phyloP scores from a whole-genome alignment of 345 rosid species.

The Euclidium syriacum region DNA sequence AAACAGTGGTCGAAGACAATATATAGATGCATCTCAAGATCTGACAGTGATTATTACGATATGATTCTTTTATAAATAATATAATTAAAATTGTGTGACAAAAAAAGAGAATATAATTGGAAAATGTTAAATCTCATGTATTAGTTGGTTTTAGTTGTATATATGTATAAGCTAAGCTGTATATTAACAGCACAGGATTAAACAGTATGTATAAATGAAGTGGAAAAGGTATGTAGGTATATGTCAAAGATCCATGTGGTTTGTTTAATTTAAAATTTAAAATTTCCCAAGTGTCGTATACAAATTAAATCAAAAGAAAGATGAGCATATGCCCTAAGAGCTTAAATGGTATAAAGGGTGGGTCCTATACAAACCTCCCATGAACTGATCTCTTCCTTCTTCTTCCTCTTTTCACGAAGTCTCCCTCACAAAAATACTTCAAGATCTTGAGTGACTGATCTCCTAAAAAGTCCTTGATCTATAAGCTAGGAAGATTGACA shows the following conservation, averaged over 20 bases:
- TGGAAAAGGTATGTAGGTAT: conserved; percentile 8
- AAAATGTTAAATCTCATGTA: background rate
- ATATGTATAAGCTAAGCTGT: conserved; percentile 27
- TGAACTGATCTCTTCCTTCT: conserved; percentile 19
- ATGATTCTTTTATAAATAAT: no score
- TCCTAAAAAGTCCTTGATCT: background rate
- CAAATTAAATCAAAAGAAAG: conserved; percentile 13
- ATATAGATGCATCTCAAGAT: background rate
- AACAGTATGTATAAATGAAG: conserved; percentile 4
- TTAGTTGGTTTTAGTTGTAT: conserved; percentile 26
- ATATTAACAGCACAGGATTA: conserved; percentile 3
- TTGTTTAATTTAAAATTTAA: background rate
- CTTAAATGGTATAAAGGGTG: conserved; percentile 29
- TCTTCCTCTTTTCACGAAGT: background rate
- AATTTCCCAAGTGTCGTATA: conserved; percentile 14
- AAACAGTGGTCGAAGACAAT: background rate
- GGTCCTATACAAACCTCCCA: conserved; percentile 28
- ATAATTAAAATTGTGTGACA: background rate
- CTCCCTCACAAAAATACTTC: conserved; percentile 5
- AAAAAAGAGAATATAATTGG: background rate
- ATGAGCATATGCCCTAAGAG: conserved; percentile 26
- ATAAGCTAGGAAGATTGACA: background rate
- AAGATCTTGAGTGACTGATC: background rate
- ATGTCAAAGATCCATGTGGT: conserved; percentile 28
- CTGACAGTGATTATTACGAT: background rate